Evolutionary conservation across 139 green algal species (phyloP).

Genomic region (Chlamydomonas applanata): DNA sequence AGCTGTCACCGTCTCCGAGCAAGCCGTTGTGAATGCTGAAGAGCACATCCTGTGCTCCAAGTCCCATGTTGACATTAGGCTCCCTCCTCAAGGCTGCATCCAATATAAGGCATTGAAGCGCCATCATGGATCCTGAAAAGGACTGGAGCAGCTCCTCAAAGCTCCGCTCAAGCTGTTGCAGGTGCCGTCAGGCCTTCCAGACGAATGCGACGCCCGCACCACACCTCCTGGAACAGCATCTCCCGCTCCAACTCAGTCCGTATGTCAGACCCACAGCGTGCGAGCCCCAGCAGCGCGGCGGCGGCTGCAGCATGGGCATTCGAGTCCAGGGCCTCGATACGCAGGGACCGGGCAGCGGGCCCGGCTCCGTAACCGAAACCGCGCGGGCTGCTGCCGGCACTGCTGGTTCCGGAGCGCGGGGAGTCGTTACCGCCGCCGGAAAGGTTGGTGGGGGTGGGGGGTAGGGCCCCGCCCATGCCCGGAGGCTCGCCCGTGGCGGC

Average conservation of each 20-base stretch:
- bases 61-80: no score
- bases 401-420: background rate
- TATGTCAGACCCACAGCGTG: background rate
- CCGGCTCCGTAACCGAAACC: background rate
- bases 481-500: background rate
- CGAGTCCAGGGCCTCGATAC: slow-evolving; percentile 11
- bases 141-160: no score
- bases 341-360: background rate
- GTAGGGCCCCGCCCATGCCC: background rate
- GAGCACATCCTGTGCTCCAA: no score
- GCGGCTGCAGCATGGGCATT: slow-evolving; percentile 10
- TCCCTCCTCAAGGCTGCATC: no score
- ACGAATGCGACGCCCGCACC: slow-evolving; percentile 28
- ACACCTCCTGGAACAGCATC: slow-evolving; percentile 58
- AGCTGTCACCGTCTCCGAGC: no score
- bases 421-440: background rate
- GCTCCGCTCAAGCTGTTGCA: background rate
- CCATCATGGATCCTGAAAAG: no score
- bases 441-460: background rate
- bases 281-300: slow-evolving; percentile 15
- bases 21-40: no score
- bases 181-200: slow-evolving; percentile 16
- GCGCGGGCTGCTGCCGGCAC: background rate
- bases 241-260: slow-evolving; percentile 32
- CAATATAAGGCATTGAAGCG: no score